phyloP scores from a whole-genome alignment of 176 grass and related monocot species.

The Oryza punctata region DNA sequence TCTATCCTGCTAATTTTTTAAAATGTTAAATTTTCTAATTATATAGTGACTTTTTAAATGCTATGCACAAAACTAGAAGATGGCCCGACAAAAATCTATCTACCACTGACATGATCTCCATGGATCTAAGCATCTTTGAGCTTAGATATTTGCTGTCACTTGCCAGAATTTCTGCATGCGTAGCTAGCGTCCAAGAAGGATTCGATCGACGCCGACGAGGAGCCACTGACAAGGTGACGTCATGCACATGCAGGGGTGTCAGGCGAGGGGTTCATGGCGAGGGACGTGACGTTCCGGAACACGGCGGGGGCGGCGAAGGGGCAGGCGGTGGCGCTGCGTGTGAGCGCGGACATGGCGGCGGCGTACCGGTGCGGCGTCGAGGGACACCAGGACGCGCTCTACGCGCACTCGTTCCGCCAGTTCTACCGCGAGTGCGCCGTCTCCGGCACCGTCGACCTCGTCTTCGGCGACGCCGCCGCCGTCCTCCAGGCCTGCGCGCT shows the following conservation, averaged over 20 bases:
- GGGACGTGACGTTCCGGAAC: constrained; percentile 76
- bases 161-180: not conserved
- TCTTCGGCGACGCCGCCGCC: constrained; percentile 83
- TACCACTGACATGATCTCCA: not conserved
- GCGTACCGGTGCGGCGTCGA: constrained; percentile 66
- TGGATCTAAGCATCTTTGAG: not conserved
- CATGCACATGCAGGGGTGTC: constrained; percentile 47
- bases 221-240: not conserved
- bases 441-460: constrained; percentile 72
- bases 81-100: no score
- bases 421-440: constrained; percentile 90
- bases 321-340: constrained; percentile 81
- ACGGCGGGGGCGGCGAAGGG: constrained; percentile 63
- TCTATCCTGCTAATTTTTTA: no score
- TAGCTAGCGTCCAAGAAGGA: not conserved
- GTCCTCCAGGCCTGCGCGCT: constrained; percentile 78
- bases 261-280: constrained; percentile 72
- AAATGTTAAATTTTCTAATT: no score
- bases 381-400: constrained; percentile 75
- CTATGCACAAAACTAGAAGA: no score
- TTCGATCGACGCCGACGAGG: not conserved
- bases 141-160: constrained; percentile 14
- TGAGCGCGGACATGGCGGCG: constrained; percentile 64
- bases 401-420: constrained; percentile 84
- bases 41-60: no score